Percentiles rank a stretch among this genome's conserved stretches.
phyloP scores from a whole-genome alignment of 2,329 filamentous ascomycete genomes.

The Neopestalotiopsis sp. region DNA sequence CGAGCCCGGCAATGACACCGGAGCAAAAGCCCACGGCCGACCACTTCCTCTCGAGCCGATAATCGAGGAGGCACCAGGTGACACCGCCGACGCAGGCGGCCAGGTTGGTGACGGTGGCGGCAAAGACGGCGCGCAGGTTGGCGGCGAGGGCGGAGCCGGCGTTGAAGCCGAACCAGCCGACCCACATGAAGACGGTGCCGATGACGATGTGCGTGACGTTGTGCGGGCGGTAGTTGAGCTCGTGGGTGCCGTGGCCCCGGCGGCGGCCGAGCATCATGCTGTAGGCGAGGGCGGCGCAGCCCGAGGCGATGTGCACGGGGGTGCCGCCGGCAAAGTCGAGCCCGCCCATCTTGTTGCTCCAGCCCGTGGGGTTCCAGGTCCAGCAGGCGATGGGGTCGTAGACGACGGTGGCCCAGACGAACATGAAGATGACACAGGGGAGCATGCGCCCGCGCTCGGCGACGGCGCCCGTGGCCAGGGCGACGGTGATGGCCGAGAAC shows the following conservation, averaged over 20 bases:
- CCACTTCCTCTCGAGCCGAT: constrained; percentile 88
- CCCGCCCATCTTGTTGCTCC: constrained; percentile 80
- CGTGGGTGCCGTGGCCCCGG: constrained; percentile 82
- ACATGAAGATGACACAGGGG: constrained; percentile 90
- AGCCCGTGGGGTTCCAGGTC: constrained; percentile 88
- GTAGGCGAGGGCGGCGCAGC: constrained; percentile 80
- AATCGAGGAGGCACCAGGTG: constrained; percentile 89
- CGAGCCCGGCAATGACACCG: constrained; percentile 84
- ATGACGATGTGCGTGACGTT: constrained; percentile 93
- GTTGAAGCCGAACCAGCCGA: constrained; percentile 96
- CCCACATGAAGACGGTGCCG: constrained; percentile 92
- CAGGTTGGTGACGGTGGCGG: constrained; percentile 84
- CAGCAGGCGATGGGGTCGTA: constrained; percentile 95
- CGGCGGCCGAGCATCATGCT: constrained; percentile 90
- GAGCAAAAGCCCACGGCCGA: constrained; percentile 94
- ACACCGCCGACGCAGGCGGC: constrained; percentile 85
- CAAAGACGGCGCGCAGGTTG: constrained; percentile 86
- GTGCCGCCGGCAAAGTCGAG: constrained; percentile 91
- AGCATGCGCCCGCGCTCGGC: constrained; percentile 89
- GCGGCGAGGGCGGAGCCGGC: constrained; percentile 82
- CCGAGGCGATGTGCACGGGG: constrained; percentile 87
- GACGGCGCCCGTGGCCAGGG: constrained; percentile 82
- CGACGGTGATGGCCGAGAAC: constrained; percentile 87
- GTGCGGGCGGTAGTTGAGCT: constrained; percentile 90
- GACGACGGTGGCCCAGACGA: constrained; percentile 87